phyloP scores from a whole-genome alignment of 768 basidiomycete genomes.

The Panaeolus papilionaceus region DNA sequence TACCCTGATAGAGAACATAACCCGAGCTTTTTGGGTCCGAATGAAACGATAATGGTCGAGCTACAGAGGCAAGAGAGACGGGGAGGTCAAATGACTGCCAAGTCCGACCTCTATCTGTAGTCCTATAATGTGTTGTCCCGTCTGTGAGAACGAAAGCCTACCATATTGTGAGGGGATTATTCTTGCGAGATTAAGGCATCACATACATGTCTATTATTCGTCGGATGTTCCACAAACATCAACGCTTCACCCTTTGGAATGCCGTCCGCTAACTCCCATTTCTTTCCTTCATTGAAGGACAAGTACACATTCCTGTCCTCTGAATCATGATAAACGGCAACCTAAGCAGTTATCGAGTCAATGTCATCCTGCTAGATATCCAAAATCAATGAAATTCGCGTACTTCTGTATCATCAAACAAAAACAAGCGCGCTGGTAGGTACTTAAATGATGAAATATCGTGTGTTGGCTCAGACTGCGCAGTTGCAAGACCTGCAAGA shows the following conservation, averaged over 20 bases:
- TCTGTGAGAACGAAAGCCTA: constrained; percentile 90
- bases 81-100: constrained; percentile 86
- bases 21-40: constrained; percentile 73
- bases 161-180: constrained; percentile 7
- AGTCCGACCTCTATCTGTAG: constrained; percentile 84
- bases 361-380: not conserved
- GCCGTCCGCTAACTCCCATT: constrained; percentile 55
- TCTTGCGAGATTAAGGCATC: not conserved
- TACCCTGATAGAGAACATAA: constrained; percentile 82
- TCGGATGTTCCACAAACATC: constrained; percentile 88
- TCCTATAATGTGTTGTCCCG: constrained; percentile 82
- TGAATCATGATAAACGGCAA: constrained; percentile 84
- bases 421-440: constrained; percentile 79
- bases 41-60: constrained; percentile 85
- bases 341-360: constrained; percentile 33
- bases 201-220: constrained; percentile 75
- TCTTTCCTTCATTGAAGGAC: constrained; percentile 88
- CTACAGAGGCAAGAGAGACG: constrained; percentile 58
- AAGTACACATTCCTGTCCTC: constrained; percentile 72
- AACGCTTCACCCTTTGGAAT: constrained; percentile 63
- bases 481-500: constrained; percentile 26
- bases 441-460: constrained; percentile 65
- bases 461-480: constrained; percentile 48
- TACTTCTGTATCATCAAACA: constrained; percentile 93
- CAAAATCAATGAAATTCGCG: constrained; percentile 19